Conservation (phyloP, 2,329 filamentous ascomycete genomes). For the Calonectria hongkongensis region DNA sequence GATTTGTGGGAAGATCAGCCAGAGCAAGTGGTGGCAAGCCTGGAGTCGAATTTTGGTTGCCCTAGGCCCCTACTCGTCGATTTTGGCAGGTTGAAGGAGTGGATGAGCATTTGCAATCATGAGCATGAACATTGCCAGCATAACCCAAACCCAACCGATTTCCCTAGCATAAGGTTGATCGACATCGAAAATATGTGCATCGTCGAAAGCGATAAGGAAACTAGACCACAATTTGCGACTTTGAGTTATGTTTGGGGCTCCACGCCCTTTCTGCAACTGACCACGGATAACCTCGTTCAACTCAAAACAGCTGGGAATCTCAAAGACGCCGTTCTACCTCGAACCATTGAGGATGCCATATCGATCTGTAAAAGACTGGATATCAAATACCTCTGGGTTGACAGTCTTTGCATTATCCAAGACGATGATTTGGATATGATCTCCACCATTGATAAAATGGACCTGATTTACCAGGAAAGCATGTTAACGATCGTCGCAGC, state of each 20-base stretch:
- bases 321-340: neutral
- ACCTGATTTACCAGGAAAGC: conserved; percentile 21
- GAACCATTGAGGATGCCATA: conserved; percentile 27
- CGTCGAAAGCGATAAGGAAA: neutral
- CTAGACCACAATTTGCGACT: neutral
- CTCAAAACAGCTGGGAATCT: neutral
- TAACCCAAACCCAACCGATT: neutral
- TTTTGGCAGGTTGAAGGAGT: neutral
- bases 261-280: neutral
- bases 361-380: neutral
- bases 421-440: conserved; percentile 27
- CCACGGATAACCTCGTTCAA: neutral
- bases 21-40: too few species aligned
- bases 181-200: conserved; percentile 16
- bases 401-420: conserved; percentile 31
- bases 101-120: neutral
- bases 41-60: neutral
- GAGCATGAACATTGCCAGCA: neutral
- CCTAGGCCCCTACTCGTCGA: conserved; percentile 5
- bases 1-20: neutral
- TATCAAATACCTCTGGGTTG: conserved; percentile 21
- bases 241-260: conserved; percentile 23
- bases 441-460: conserved; percentile 26
- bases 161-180: conserved; percentile 1
- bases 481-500: conserved; percentile 30